phyloP scores from a whole-genome alignment of 768 basidiomycete genomes.

The Lentinus brumalis region DNA sequence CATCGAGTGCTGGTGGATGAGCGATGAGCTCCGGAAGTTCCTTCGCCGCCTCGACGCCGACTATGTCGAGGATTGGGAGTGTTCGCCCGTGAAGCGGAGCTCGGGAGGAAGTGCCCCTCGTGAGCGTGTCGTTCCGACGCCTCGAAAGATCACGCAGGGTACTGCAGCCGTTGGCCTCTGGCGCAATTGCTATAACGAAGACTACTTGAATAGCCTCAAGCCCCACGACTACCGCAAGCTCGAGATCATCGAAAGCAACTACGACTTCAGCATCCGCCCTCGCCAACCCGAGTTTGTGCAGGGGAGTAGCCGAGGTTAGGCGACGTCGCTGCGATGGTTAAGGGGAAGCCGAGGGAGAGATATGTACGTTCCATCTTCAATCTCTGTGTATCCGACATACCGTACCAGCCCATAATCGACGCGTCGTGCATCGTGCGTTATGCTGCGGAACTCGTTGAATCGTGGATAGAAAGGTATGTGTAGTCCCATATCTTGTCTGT shows the following conservation, averaged over 20 bases:
- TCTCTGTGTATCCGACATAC: no score
- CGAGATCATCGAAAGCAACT: not conserved
- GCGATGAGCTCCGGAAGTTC: not conserved
- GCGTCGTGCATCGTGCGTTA: no score
- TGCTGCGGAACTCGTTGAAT: no score
- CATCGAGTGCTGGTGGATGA: not conserved
- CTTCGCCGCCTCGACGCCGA: not conserved
- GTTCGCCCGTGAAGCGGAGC: not conserved
- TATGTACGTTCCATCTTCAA: no score
- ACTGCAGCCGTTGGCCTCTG: constrained; percentile 4
- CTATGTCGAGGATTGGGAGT: not conserved
- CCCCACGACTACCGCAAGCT: not conserved
- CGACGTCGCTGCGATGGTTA: no score
- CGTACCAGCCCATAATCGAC: no score
- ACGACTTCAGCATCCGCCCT: not conserved
- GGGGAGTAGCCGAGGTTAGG: no score
- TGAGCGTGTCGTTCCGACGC: not conserved
- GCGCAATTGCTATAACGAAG: constrained; percentile 4
- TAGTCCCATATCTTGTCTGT: no score
- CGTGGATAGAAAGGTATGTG: no score
- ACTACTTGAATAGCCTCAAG: not conserved
- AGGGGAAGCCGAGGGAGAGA: no score
- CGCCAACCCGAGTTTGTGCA: no score
- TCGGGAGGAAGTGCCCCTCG: no score
- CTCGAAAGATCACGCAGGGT: not conserved